Evolutionary conservation across 345 rosid genomes (phyloP), one percentile per base, ranked within the genome.

Genomic region (Trapa incisa): DNA sequence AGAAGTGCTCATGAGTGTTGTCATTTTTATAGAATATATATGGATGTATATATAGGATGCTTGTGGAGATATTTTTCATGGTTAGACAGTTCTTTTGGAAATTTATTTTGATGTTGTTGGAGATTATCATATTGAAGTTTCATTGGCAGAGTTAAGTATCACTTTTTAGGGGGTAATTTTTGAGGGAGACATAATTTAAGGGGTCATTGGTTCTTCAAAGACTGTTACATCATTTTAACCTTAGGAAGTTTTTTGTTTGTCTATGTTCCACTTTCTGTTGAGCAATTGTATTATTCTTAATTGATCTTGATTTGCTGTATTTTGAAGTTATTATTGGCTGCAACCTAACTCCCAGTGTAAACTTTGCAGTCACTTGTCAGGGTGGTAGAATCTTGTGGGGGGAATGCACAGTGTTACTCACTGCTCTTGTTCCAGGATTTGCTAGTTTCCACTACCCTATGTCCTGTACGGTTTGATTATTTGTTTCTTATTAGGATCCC

Each of bases 361-460:
- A 76, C 75, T 80, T 82, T 72, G 75, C 96, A 91, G 97, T 85
- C 96, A 38, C 96, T 95, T 69, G 96, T 86, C 65, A 79, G 87
- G 76, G 70, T 82, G 63, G 71, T 91, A 65, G 93, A 95, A 75
- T 86, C 90, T 61, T 91, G 87, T 81, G 84, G 80, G 60, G 96
- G 88, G 69, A 84, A 77, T 43, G 39, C 78, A 10, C 69, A 81
- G 32, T 87, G 96, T 85, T 79, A 82, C 74, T 89, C 96, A 1
- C 48, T 95, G 72, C 77, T 95, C 80, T 76, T 95, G 72, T 89
- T 87, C 74, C 96, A 89, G 60, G 96, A 95, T 77, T 85, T 95
- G 72, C 82, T 91, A 38, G 99, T 94, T 69, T 87, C 96, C 32
- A 84, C 97, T 45, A 91, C 99, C 29, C 91, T 94, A 75, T 82